These are phyloP conservation scores for Neophaeococcomyces mojaviensis DNA, from an alignment of 2,329 filamentous ascomycete genomes.

Conservation along the genomic window DNA sequence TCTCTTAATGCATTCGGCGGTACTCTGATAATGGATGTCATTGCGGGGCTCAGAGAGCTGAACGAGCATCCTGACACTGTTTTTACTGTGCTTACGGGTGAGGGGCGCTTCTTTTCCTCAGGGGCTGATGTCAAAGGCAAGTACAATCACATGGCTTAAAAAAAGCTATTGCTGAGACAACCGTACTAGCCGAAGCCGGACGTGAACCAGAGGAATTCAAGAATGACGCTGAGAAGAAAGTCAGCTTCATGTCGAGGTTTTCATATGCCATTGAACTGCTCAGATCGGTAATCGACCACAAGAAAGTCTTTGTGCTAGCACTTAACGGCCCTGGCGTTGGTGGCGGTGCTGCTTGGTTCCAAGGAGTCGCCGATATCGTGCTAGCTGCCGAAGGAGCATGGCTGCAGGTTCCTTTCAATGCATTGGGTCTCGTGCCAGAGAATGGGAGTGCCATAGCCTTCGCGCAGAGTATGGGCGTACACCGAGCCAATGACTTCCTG, in stretches of 20 bases:
- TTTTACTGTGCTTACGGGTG: slow-evolving; percentile 45
- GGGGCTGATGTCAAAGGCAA: slow-evolving; percentile 42
- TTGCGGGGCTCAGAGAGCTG: slow-evolving; percentile 37
- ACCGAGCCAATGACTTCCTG: slow-evolving; percentile 45
- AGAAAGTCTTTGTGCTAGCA: slow-evolving; percentile 44
- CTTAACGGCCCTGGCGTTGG: slow-evolving; percentile 46
- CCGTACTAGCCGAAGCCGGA: no score
- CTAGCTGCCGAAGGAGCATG: slow-evolving; percentile 39
- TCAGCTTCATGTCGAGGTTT: neutral
- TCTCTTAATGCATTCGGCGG: slow-evolving; percentile 43
- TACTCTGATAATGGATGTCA: slow-evolving; percentile 36
- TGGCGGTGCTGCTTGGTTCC: slow-evolving; percentile 46
- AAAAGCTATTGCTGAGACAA: no score
- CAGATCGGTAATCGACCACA: slow-evolving; percentile 43
- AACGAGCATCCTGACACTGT: slow-evolving; percentile 43
- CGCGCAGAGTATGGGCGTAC: slow-evolving; percentile 42
- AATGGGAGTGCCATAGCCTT: slow-evolving; percentile 41
- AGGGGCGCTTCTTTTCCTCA: slow-evolving; percentile 44
- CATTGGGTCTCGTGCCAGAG: slow-evolving; percentile 44
- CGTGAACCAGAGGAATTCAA: no score
- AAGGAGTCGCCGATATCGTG: slow-evolving; percentile 43
- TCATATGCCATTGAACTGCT: slow-evolving; percentile 24
- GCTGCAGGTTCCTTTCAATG: slow-evolving; percentile 43
- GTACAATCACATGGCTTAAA: no score
- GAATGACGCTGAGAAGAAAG: neutral